Evolutionary conservation across 2,329 filamentous ascomycete genomes (phyloP).

Genomic region (Didymella pomorum): DNA sequence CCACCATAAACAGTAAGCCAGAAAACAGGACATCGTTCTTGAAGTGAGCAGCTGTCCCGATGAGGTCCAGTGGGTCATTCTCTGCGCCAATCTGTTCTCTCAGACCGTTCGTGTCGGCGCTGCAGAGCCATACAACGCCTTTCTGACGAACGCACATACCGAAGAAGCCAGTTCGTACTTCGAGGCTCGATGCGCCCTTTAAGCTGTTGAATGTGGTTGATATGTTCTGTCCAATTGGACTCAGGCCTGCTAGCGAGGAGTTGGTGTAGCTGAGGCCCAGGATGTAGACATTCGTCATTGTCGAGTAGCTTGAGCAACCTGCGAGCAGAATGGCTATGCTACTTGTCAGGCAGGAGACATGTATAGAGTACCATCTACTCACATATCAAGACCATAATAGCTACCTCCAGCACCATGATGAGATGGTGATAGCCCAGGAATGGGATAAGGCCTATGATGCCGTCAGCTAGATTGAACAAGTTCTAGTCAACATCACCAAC

Average conservation of each 20-base stretch:
- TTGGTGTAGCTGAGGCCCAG: slow-evolving; percentile 93
- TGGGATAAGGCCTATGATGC: too few relatives aligned
- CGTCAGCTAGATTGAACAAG: too few relatives aligned
- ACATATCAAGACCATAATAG: too few relatives aligned
- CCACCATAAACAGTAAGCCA: slow-evolving; percentile 98
- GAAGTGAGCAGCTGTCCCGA: slow-evolving; percentile 97
- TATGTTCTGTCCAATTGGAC: slow-evolving; percentile 77
- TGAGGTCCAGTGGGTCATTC: slow-evolving; percentile 93
- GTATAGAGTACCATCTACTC: too few relatives aligned
- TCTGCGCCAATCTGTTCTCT: slow-evolving; percentile 88
- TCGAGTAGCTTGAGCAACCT: slow-evolving; percentile 95
- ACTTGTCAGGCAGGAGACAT: too few relatives aligned
- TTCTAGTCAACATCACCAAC: too few relatives aligned
- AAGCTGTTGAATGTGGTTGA: slow-evolving; percentile 82
- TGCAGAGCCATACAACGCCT: slow-evolving; percentile 92
- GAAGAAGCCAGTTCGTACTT: slow-evolving; percentile 95
- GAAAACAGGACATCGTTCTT: slow-evolving; percentile 99
- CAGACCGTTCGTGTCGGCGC: slow-evolving; percentile 92
- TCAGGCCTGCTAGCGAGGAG: slow-evolving; percentile 81
- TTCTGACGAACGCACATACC: slow-evolving; percentile 95
- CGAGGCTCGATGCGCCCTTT: slow-evolving; percentile 80
- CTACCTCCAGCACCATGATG: too few relatives aligned
- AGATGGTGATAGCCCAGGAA: too few relatives aligned
- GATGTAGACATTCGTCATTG: slow-evolving; percentile 95
- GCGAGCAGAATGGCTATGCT: slow-evolving; percentile 82